Evolutionary conservation across 1,284 basidiomycete species (phyloP).

Genomic region (Pseudozyma sp.): DNA sequence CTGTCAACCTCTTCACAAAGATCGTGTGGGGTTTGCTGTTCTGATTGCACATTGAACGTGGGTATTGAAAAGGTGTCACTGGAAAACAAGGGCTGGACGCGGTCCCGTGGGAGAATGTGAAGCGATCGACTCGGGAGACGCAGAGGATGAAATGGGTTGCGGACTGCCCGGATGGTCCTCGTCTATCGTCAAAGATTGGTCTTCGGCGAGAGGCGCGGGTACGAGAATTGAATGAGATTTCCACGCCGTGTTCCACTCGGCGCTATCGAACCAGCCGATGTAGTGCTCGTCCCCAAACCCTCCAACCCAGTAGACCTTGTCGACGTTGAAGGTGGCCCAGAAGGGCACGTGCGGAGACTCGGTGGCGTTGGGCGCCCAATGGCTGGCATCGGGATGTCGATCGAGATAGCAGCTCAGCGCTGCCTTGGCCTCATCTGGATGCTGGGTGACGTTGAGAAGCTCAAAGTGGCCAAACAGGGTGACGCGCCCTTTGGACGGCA

Average conservation of each 20-base stretch:
- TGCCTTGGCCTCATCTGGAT: slow-evolving; percentile 13
- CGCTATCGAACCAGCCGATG: slow-evolving; percentile 60
- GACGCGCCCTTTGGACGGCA: slow-evolving; percentile 63
- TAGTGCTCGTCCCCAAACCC: slow-evolving; percentile 68
- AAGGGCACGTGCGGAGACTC: slow-evolving; percentile 60
- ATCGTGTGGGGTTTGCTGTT: no score
- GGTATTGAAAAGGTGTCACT: no score
- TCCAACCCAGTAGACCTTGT: slow-evolving; percentile 62
- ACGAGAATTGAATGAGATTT: slow-evolving; percentile 2
- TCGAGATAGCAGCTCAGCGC: slow-evolving; percentile 50
- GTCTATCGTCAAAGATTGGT: no score
- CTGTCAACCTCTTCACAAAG: no score
- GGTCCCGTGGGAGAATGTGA: no score
- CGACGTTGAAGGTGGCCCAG: slow-evolving; percentile 59
- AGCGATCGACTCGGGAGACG: no score
- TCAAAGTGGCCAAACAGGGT: slow-evolving; percentile 63
- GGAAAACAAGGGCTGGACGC: no score
- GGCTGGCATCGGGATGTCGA: slow-evolving; percentile 57
- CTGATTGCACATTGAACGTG: no score
- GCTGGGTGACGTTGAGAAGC: slow-evolving; percentile 27
- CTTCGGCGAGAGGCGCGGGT: no score
- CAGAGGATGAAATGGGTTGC: no score
- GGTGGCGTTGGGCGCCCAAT: slow-evolving; percentile 58
- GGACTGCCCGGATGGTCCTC: no score
- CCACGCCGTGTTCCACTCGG: slow-evolving; percentile 42